These are phyloP conservation scores for Pterocarpus santalinus DNA, from an alignment of 306 rosid species.

Conservation along the genomic window DNA sequence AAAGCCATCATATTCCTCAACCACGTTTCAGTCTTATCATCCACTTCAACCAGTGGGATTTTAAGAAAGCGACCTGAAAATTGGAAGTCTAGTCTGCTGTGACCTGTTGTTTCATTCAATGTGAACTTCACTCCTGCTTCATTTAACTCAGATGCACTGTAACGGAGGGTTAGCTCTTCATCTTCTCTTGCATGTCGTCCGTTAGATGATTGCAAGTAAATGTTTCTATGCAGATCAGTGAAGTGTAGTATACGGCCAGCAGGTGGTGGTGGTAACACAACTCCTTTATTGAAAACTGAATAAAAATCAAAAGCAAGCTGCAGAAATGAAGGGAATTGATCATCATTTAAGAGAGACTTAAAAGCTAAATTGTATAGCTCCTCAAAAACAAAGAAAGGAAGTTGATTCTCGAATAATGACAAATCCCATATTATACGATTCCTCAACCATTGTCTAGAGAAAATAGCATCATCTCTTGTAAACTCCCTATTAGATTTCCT, in stretches of 20 bases:
- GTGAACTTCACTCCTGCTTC: conserved; percentile 6
- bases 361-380: neutral
- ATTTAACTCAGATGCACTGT: neutral
- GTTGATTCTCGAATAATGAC: conserved; percentile 20
- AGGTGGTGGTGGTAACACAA: no score
- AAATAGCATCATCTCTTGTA: neutral
- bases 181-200: accelerated
- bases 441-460: neutral
- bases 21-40: neutral
- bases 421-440: neutral
- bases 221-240: conserved; percentile 12
- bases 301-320: neutral
- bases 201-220: neutral
- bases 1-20: neutral
- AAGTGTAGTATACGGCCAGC: neutral
- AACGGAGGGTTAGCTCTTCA: accelerated
- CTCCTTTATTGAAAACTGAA: neutral
- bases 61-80: neutral
- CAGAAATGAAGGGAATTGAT: neutral
- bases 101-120: neutral
- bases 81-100: neutral
- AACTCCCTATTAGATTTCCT: neutral
- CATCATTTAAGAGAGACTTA: neutral
- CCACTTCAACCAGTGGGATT: neutral
- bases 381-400: conserved; percentile 26